These are phyloP conservation scores for Pythium rishiriense DNA, from an alignment of 352 stramenopile genomes.

Conservation along the genomic window DNA sequence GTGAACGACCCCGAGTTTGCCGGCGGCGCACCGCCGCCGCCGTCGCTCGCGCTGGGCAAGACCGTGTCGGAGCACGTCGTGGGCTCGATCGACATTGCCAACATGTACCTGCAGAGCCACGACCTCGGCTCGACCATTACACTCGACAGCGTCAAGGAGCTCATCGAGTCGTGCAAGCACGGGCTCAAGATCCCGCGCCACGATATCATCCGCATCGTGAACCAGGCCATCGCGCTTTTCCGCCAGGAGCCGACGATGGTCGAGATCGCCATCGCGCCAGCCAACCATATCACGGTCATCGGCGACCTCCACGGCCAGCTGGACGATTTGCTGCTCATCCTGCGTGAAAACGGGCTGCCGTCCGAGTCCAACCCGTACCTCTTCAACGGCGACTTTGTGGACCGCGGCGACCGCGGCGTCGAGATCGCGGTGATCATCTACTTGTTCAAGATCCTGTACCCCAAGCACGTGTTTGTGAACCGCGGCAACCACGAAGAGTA, in stretches of 20 bases:
- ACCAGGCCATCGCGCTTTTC: constrained; percentile 55
- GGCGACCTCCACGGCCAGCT: constrained; percentile 87
- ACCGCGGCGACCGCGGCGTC: constrained; percentile 91
- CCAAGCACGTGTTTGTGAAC: constrained; percentile 72
- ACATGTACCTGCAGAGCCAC: constrained; percentile 77
- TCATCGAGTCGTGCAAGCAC: constrained; percentile 81
- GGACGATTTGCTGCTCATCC: constrained; percentile 81
- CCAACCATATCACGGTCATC: constrained; percentile 78
- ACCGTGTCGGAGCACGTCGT: constrained; percentile 63
- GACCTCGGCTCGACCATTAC: constrained; percentile 67
- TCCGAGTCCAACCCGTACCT: constrained; percentile 96
- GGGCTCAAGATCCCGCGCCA: constrained; percentile 77
- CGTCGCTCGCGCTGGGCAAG: constrained; percentile 34
- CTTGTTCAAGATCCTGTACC: constrained; percentile 80
- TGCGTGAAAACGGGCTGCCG: constrained; percentile 87
- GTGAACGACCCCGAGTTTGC: constrained; percentile 1
- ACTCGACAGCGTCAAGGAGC: constrained; percentile 56
- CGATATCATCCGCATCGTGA: constrained; percentile 75
- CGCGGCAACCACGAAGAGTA: constrained; percentile 88
- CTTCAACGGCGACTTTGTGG: constrained; percentile 99
- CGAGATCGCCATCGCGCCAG: constrained; percentile 63
- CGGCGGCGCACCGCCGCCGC: constrained; percentile 13
- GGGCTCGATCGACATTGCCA: constrained; percentile 78
- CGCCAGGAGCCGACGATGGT: constrained; percentile 60
- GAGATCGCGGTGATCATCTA: constrained; percentile 84